Evolutionary conservation across 805 yeast species (phyloP), one percentile per base, ranked within the genome.

Genomic region (Metschnikowia bowlesiae): DNA sequence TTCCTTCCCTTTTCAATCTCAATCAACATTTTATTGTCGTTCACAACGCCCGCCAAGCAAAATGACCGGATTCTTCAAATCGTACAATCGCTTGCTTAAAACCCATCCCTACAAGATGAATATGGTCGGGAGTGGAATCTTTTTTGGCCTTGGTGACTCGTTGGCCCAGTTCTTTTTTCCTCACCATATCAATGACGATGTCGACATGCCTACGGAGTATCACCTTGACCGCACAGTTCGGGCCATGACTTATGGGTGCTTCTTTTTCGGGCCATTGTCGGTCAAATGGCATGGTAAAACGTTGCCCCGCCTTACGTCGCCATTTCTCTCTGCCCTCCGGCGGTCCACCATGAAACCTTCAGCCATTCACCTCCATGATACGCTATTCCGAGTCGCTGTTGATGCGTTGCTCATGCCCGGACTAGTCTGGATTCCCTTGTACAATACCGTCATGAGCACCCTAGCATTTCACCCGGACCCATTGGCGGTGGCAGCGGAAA

Each of bases 71-170:
- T 47, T 53, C 38, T 57, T 55, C 54, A 51, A 52, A n/a, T 29
- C 43, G 33, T 64, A 64, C 58, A 60, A 62, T 39, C 54, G 45
- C 41, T 58, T 63, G 46, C 66, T 82, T 40, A 64, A 65, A 53
- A 67, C 63, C 35, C 73, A 73, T 51, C 85, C 87, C 3, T 77
- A 73, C 59, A 60, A 72, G 37, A 79, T 84, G 46, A 83, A 82
- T 61, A 77, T 81, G 61, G 44, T 75, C 29, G 70, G 80, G 46
- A 80, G 85, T 1, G 85, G 85, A 28, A 33, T 70, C 39, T 61
- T 73, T 11, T 67, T 77, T 47, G 72, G 82, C 4, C 49, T 57
- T 16, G 78, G 79, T 5, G 80, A 75, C 53, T 63, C 61, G 32
- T 57, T 74, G 44, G 80, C 79, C 2, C 76, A 74, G 54, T 57